Evolutionary conservation across 2,329 filamentous ascomycete species (phyloP), one percentile per base, ranked within the genome.

Genomic region (Curvularia sp.): DNA sequence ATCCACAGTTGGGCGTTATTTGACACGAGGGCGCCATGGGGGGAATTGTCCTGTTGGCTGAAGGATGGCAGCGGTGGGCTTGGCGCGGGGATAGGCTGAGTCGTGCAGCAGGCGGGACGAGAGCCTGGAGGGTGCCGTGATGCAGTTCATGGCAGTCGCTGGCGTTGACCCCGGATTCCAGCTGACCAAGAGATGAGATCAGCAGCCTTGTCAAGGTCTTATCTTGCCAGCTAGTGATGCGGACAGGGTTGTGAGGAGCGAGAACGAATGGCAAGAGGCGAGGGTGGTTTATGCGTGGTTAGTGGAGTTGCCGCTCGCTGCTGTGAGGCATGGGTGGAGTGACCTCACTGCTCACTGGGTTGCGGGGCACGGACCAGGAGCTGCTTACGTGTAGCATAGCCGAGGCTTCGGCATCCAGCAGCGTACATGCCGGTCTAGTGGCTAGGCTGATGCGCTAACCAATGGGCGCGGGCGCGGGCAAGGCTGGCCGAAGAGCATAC

Each of bases 101-200:
- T 55, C 34, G 56, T 42, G 50, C 59, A 60, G 43, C 42, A 54
- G 46, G 53, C 59, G 59, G 61, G 58, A 61, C 54, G 49, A 60
- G 50, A 57, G 54, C 48, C 45, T 48, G 57, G 46, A 42, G 4
- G 27, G 21, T 49, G 38, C 53, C 46, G 42, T 46, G 59, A 27
- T 52, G 57, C 54, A 60, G 45, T 46, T 57, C 43, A 57, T 56
- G 43, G 8, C 25, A 3, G 9, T 15, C 28, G 46, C 45, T 38
- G 58, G 58, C 21, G 52, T 41, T n/a, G 41, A 60, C 59, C 63
- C 59, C 60, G 60, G 59, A 59, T 55, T 65, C 49, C 62, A 65
- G 63, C 59, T 68, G 62, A 61, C 53, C 46, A 62, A 59, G 59
- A 57, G 13, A 25, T 28, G 36, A 54, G 61, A 68, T 69, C 63